Evolutionary conservation across 2,329 filamentous ascomycete genomes (phyloP).

Genomic region (Emergomyces pasteurianus): DNA sequence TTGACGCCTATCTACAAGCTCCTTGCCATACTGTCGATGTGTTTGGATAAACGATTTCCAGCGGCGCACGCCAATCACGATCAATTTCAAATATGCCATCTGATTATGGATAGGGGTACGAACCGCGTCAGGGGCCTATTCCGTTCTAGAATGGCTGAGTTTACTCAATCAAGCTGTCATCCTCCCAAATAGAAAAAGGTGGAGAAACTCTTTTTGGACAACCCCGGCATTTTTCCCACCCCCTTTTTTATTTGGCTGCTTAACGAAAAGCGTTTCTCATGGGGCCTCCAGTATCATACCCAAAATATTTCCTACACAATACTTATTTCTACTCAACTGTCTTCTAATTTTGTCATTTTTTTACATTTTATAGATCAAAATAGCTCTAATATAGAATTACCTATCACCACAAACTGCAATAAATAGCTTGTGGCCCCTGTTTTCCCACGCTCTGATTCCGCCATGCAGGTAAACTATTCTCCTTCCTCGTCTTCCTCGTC

Average conservation of each 20-base stretch:
- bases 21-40: too few relatives aligned
- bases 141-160: neutral
- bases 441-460: neutral
- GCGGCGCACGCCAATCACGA: neutral
- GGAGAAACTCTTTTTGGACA: neutral
- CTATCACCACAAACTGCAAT: neutral
- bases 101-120: neutral
- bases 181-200: neutral
- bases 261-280: neutral
- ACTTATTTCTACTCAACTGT: neutral
- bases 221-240: neutral
- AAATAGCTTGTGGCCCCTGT: neutral
- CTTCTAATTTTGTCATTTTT: neutral
- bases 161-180: neutral
- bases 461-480: neutral
- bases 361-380: neutral
- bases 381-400: neutral
- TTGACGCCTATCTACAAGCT: neutral
- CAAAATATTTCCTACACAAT: neutral
- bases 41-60: neutral
- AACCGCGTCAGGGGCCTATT: neutral
- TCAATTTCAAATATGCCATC: neutral
- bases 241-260: neutral
- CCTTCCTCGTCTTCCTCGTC: slow-evolving; percentile 31
- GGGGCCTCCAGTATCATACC: neutral